Evolutionary conservation across 768 basidiomycete genomes (phyloP), one percentile per base, ranked within the genome.

Genomic region (Kondoa malvinella): DNA sequence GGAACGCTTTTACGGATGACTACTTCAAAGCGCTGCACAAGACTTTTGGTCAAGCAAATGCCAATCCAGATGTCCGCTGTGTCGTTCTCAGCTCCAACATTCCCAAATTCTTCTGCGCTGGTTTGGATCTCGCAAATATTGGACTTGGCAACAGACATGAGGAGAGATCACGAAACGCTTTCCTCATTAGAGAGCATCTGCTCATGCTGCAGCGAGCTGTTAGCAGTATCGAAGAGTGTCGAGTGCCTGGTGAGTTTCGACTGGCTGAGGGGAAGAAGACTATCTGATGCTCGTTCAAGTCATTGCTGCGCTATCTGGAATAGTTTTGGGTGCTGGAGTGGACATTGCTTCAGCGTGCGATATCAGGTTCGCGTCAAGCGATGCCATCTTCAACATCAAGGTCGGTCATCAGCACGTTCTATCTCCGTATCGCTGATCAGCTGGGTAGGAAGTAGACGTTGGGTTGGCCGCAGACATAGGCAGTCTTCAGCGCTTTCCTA

Each of bases 381-480:
- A 25, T 8, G 30, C 58, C 12, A 14, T 25, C 30, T 60, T 60
- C 58, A 60, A 31, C 58, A 60, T 60, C 58, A 60, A 60, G 58
- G 58, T 60, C n/a, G n/a, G n/a, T n/a, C n/a, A n/a, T n/a, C n/a
- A n/a, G n/a, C n/a, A n/a, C 25, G 58, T 14, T 60, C 14, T 26
- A 14, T 14, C 30, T 60, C 14, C 25, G 8, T 31, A 14, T 31
- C 27, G n/a, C 58, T 4, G 30, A 14, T 25, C 25, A 31, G 58
- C 58, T 29, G 30, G 25, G 25, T 25, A 60, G 58, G 58, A 60
- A 29, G 58, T 60, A 8, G 58, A 60, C 30, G 30, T 60, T 14
- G 58, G 58, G 25, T 14, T 60, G 8, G 58, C 58, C 4, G 58
- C 58, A 14, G 58, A 60, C 58, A 31, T 60, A 26, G 58, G 58